A percentile compares a stretch with the other conserved stretches of the same genome.
Conservation (phyloP, 2,329 filamentous ascomycete genomes). For the Tolypocladium endophyticum region DNA sequence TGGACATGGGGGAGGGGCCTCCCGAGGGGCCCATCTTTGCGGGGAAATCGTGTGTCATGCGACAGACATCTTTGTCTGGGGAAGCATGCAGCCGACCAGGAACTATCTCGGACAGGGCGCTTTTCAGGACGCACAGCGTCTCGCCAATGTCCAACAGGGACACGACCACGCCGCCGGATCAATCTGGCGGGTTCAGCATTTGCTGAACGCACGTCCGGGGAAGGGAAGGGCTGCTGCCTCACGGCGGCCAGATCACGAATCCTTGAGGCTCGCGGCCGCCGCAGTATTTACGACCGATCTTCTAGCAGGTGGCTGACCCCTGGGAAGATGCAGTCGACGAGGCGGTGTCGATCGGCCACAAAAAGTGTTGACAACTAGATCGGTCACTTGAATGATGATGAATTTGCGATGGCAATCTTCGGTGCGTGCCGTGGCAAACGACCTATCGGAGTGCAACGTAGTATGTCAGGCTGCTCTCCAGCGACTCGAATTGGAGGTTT, state of each 20-base stretch:
- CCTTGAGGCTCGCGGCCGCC: not conserved
- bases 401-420: not conserved
- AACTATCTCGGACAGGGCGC: not conserved
- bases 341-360: not conserved
- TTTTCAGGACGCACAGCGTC: not conserved
- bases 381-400: not conserved
- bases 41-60: constrained; percentile 4
- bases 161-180: not conserved
- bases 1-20: not conserved
- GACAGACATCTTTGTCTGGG: not conserved
- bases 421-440: not conserved
- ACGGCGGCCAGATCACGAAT: not conserved
- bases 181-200: not conserved
- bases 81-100: not conserved
- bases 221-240: not conserved
- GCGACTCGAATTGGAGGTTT: not conserved
- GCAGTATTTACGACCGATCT: not conserved
- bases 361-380: not conserved
- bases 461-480: not conserved
- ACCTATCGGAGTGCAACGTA: constrained; percentile 1
- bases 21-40: constrained; percentile 2
- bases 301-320: not conserved
- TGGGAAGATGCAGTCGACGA: not conserved
- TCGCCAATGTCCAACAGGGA: not conserved
- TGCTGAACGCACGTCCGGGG: not conserved